A percentile compares a stretch with the other conserved stretches of the same genome.
phyloP scores from a whole-genome alignment of 805 yeast genomes.

The Candida boidinii region DNA sequence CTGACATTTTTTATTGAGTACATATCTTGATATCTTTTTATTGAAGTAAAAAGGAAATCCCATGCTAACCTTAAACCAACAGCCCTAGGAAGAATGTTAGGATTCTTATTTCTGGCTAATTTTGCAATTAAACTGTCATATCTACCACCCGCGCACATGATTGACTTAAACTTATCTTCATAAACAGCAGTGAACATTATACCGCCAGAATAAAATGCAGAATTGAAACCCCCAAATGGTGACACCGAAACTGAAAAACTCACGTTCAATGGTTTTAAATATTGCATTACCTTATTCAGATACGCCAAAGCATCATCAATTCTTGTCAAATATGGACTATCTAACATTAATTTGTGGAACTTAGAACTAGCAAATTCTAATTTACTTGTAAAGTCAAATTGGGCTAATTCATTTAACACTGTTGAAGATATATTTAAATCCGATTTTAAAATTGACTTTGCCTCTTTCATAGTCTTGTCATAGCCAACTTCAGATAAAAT shows the following conservation, averaged over 20 bases:
- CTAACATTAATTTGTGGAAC: slow-evolving; percentile 63
- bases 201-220: slow-evolving; percentile 69
- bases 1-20: slow-evolving; percentile 12
- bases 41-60: slow-evolving; percentile 49
- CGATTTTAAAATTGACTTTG: slow-evolving; percentile 36
- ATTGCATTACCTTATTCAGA: slow-evolving; percentile 47
- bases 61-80: slow-evolving; percentile 86
- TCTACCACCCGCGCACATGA: slow-evolving; percentile 90
- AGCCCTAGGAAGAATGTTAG: slow-evolving; percentile 38
- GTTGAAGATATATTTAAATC: slow-evolving; percentile 77
- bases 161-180: slow-evolving; percentile 42
- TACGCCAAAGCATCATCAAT: slow-evolving; percentile 59
- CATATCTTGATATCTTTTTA: slow-evolving; percentile 37
- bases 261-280: slow-evolving; percentile 39
- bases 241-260: slow-evolving; percentile 41
- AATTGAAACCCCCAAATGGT: slow-evolving; percentile 80
- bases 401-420: slow-evolving; percentile 69
- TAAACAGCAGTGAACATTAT: slow-evolving; percentile 83
- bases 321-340: slow-evolving; percentile 51
- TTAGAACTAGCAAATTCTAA: slow-evolving; percentile 55
- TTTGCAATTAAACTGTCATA: slow-evolving; percentile 68
- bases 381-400: slow-evolving; percentile 70
- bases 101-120: slow-evolving; percentile 42
- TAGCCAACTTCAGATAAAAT: slow-evolving; percentile 71
- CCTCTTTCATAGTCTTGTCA: slow-evolving; percentile 55